Evolutionary conservation across 352 stramenopile genomes (phyloP), one percentile per base, ranked within the genome.

Genomic region (Pythium aquatile): DNA sequence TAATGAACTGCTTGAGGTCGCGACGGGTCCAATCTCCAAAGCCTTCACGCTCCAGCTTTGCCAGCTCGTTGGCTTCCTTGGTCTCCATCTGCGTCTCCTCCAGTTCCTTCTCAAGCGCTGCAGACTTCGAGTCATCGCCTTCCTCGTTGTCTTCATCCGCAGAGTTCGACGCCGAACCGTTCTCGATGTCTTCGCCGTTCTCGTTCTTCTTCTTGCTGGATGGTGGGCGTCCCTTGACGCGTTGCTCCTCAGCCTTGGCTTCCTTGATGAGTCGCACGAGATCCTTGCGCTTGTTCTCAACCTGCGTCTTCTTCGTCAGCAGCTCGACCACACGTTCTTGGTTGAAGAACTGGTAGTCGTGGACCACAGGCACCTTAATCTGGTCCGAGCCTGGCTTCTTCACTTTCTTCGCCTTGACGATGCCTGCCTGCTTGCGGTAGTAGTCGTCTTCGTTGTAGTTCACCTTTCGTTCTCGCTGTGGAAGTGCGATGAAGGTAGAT

Each of bases 401-500:
- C 0, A 96, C 79, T 60, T 95, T 95, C 67, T 94, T 94, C 1
- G 82, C 63, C 71, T 96, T 96, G 39, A 80, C 77, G 33, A 93
- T 72, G 1, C 87, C 87, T 1, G 85, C 83, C 40, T 94, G 83
- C 56, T 96, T 82, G 37, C 92, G 88, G 67, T 98, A 99, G 71
- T 98, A 98, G 78, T 98, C 94, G 69, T 98, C 97, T 56, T 98
- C 94, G 72, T 99, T 97, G 82, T 99, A 96, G 76, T 96, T 96
- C 14, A 80, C 88, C 74, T 97, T 97, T 56, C 90, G 87, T 63
- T 93, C 85, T 35, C 87, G 83, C 61, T 92, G 83, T 3, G 87
- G 87, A 13, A 96, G 74, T 35, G 87, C 91, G 52, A 94, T 96
- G 29, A 96, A 96, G n/a, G 79, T 93, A 44, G 93, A 93, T n/a